These are phyloP conservation scores for Prunus mira DNA, from an alignment of 306 rosid genomes.

Conservation along the genomic window DNA sequence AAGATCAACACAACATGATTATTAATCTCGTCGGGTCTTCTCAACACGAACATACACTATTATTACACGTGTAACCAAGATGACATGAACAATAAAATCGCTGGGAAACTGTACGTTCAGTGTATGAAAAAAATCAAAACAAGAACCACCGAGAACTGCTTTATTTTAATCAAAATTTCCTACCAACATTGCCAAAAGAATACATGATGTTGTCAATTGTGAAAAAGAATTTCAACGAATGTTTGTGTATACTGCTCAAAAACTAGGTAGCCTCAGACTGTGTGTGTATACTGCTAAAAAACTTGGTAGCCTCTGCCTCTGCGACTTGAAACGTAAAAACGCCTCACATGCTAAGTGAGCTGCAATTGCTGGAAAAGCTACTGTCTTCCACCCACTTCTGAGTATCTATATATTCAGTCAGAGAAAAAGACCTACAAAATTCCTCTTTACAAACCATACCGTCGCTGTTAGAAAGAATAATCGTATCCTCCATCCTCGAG, in stretches of 20 bases:
- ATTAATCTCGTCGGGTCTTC: too few relatives aligned
- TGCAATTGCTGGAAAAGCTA: constrained; percentile 30
- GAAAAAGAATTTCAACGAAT: constrained; percentile 40
- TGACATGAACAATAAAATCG: background rate
- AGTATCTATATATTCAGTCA: constrained; percentile 40
- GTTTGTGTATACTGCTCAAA: constrained; percentile 25
- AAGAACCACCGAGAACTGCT: background rate
- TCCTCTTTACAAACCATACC: constrained; percentile 4
- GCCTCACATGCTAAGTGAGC: constrained; percentile 35
- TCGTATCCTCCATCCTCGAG: constrained; percentile 29
- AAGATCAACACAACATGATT: too few relatives aligned
- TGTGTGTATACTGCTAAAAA: constrained; percentile 25
- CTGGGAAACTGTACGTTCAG: background rate
- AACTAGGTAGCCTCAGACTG: constrained; percentile 26
- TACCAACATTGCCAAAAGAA: constrained; percentile 39
- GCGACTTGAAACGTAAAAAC: constrained; percentile 38
- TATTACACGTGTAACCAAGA: too few relatives aligned
- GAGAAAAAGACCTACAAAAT: constrained; percentile 23
- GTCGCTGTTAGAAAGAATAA: constrained; percentile 36
- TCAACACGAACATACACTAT: too few relatives aligned
- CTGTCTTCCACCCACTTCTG: constrained; percentile 30
- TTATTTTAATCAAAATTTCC: constrained; percentile 48
- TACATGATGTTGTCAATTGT: constrained; percentile 30
- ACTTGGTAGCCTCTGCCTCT: constrained; percentile 22
- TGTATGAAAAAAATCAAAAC: background rate